Evolutionary conservation across 2,329 filamentous ascomycete species (phyloP).

Genomic region (Paraphoma chrysanthemicola): DNA sequence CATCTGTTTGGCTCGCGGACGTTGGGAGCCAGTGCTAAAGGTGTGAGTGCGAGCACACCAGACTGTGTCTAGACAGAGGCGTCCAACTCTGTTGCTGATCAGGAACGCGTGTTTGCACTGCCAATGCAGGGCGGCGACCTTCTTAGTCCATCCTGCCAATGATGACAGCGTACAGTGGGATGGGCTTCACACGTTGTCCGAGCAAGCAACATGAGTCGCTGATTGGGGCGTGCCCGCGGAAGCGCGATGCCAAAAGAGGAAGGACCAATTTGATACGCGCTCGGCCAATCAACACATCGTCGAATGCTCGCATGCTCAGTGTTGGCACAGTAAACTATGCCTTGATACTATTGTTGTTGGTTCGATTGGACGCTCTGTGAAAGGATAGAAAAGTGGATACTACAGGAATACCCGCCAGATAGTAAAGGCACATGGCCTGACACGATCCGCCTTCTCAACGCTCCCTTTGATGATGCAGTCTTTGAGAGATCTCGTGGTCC

Average conservation of each 20-base stretch:
- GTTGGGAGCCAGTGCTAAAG: background rate
- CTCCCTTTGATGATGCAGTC: too few relatives aligned
- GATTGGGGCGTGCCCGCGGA: constrained; percentile 6
- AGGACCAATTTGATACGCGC: constrained; percentile 4
- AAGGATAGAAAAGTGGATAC: too few relatives aligned
- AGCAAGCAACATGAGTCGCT: constrained; percentile 21
- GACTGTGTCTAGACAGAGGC: constrained; percentile 4
- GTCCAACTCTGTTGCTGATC: background rate
- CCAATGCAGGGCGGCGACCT: constrained; percentile 4
- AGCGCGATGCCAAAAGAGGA: constrained; percentile 13
- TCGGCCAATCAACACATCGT: too few relatives aligned
- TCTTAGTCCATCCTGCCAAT: constrained; percentile 5
- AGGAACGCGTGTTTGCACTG: constrained; percentile 17
- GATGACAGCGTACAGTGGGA: constrained; percentile 1
- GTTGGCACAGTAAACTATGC: too few relatives aligned
- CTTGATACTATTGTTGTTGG: too few relatives aligned
- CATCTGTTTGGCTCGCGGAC: constrained; percentile 20
- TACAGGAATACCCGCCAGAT: too few relatives aligned
- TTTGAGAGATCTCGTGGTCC: too few relatives aligned
- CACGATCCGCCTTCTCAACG: too few relatives aligned
- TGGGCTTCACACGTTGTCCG: constrained; percentile 20
- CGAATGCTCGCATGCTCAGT: too few relatives aligned
- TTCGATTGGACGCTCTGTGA: too few relatives aligned
- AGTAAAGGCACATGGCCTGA: too few relatives aligned
- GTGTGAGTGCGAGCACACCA: constrained; percentile 6